Base-by-base conservation (phyloP, 2,329 filamentous ascomycete genomes). In the Epichloe typhina region DNA sequence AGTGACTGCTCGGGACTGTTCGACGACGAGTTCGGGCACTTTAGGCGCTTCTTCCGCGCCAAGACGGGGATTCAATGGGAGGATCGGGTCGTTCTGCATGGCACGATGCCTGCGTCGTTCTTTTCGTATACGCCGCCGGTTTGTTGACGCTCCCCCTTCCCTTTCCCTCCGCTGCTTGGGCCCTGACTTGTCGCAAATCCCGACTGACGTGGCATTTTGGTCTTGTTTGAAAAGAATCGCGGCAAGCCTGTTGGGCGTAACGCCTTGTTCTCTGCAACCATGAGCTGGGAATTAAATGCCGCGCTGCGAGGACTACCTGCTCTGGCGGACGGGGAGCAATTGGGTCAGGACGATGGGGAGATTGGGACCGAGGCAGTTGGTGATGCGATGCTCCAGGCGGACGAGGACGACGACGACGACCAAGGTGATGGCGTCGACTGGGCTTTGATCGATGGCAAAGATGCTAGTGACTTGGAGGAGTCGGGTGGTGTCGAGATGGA, bases 61-160 rank as follows among this genome's bases (percentile, higher is more conserved):
- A 79, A 79, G 61, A 80, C 80, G 0, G 76, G 77, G 0, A 66
- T 80, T 9, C 61, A 68, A 2, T 87, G 83, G 83, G 69, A 76
- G n/a, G 66, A 80, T 42, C 70, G 79, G 13, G 61, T 77, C 1
- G 50, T 64, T 5, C 60, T 60, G 46, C 59, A 64, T 35, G 62
- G 61, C 5, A 66, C 62, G 1, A 65, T 54, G 49, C 60, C 63
- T 3, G 50, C 51, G 9, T 58, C 55, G 0, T 59, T 56, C 21
- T 77, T 76, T 53, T 65, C 67, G 44, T 77, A 77, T 50, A 43
- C 59, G n/a, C 70, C 71, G 8, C 74, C 74, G 40, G 74, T 76
- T 60, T 61, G 72, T 60, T 60, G 21, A 13, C 12, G 15, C 12
- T 38, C 13, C 36, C n/a, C n/a, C n/a, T n/a, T n/a, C 12, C 6